phyloP scores from a whole-genome alignment of 2,329 filamentous ascomycete genomes.

The Aspergillus viridinutans region DNA sequence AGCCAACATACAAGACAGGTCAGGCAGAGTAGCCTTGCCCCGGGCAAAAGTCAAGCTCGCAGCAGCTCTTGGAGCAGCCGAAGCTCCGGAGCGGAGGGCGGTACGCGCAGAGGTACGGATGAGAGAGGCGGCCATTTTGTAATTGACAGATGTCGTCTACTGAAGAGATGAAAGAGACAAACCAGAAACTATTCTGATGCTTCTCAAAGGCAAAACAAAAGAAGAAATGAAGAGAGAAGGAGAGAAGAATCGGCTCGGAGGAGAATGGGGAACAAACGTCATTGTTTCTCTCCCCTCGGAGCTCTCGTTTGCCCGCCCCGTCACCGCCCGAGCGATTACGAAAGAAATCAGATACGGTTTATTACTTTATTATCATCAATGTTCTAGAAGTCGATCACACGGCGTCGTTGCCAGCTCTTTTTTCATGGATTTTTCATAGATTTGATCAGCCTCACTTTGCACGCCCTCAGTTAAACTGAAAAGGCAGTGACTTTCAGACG shows the following conservation, averaged over 20 bases:
- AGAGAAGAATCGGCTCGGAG: neutral
- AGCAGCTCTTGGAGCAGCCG: slow-evolving; percentile 53
- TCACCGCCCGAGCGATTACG: slow-evolving; percentile 5
- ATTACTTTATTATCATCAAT: neutral
- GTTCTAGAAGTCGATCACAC: neutral
- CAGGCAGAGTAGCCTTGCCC: slow-evolving; percentile 88
- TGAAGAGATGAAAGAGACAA: neutral
- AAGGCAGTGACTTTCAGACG: neutral
- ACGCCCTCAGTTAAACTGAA: neutral
- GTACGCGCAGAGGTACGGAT: slow-evolving; percentile 69
- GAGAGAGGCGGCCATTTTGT: slow-evolving; percentile 68
- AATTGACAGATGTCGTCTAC: slow-evolving; percentile 5
- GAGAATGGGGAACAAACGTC: slow-evolving; percentile 13
- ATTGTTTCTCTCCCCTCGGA: slow-evolving; percentile 17
- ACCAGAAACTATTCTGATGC: neutral
- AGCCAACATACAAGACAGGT: slow-evolving; percentile 66
- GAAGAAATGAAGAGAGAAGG: slow-evolving; percentile 8
- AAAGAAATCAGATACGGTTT: neutral
- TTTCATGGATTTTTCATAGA: neutral
- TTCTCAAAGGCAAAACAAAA: slow-evolving; percentile 1
- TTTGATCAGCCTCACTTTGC: neutral
- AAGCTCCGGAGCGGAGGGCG: slow-evolving; percentile 64
- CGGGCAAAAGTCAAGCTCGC: slow-evolving; percentile 73
- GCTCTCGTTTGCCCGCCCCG: slow-evolving; percentile 18
- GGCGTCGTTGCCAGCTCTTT: neutral